Conservation (phyloP, 306 rosid genomes). For the Ceratonia siliqua region DNA sequence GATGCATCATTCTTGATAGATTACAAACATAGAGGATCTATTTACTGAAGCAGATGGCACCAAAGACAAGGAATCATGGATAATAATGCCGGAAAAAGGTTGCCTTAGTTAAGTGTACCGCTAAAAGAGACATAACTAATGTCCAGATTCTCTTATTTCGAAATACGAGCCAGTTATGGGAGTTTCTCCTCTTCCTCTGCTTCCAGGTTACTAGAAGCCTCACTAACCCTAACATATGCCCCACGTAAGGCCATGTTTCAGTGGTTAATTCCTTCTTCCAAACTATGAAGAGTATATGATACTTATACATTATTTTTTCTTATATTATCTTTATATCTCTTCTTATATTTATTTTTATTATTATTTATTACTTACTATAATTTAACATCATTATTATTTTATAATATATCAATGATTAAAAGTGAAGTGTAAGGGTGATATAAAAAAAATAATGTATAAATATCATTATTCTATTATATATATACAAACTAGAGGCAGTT, state of each 20-base stretch:
- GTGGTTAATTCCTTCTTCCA: constrained; percentile 29
- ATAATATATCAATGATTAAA: too few species aligned
- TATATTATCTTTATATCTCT: too few species aligned
- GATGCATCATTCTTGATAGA: neutral
- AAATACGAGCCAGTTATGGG: constrained; percentile 25
- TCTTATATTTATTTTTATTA: too few species aligned
- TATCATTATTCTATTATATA: too few species aligned
- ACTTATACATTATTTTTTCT: too few species aligned
- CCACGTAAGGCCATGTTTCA: constrained; percentile 34
- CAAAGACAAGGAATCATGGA: constrained; percentile 4
- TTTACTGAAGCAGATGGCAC: neutral
- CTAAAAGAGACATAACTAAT: constrained; percentile 7
- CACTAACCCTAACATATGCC: constrained; percentile 26
- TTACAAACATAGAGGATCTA: neutral
- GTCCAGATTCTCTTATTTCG: neutral
- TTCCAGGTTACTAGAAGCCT: constrained; percentile 6
- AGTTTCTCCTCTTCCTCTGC: constrained; percentile 6
- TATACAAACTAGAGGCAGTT: too few species aligned
- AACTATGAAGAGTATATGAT: constrained; percentile 21
- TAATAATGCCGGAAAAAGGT: neutral
- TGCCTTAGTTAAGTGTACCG: constrained; percentile 18
- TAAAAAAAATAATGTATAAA: too few species aligned
- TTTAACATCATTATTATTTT: too few species aligned
- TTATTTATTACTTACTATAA: too few species aligned
- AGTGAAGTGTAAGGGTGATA: too few species aligned